These are phyloP conservation scores for Fusarium palustre DNA, from an alignment of 2,329 filamentous ascomycete genomes.

Conservation along the genomic window DNA sequence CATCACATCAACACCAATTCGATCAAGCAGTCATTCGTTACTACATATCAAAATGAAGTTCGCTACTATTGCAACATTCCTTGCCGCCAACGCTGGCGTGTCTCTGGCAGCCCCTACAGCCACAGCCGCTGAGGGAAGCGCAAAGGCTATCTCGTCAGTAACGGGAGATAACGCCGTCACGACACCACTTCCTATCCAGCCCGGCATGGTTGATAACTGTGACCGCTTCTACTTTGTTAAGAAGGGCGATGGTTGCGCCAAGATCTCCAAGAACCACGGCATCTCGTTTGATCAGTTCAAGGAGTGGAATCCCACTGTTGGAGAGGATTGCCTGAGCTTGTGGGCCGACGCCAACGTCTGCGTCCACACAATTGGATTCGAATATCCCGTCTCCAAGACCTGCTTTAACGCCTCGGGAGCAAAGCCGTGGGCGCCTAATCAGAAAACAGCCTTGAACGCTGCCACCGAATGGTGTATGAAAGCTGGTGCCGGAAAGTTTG, in stretches of 20 bases:
- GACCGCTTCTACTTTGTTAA: slow-evolving; percentile 10
- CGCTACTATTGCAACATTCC: neutral
- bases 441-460: neutral
- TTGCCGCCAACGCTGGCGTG: neutral
- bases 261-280: neutral
- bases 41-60: slow-evolving; percentile 7
- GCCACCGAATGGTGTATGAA: slow-evolving; percentile 14
- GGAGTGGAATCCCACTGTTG: slow-evolving; percentile 10
- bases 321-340: neutral
- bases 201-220: slow-evolving; percentile 22
- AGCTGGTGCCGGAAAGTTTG: neutral
- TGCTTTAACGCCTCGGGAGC: neutral
- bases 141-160: neutral
- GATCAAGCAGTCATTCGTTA: neutral
- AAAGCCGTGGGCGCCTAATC: slow-evolving; percentile 15
- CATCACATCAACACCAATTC: neutral
- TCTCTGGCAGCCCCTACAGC: neutral
- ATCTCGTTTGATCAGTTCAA: slow-evolving; percentile 4
- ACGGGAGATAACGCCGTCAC: slow-evolving; percentile 10
- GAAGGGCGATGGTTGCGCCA: neutral
- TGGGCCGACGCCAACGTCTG: slow-evolving; percentile 21
- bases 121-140: neutral
- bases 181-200: slow-evolving; percentile 15
- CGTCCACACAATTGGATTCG: slow-evolving; percentile 3
- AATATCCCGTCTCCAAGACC: neutral